These are phyloP conservation scores for Talaromyces sp. DNA, from an alignment of 2,329 filamentous ascomycete species.

Conservation along the genomic window DNA sequence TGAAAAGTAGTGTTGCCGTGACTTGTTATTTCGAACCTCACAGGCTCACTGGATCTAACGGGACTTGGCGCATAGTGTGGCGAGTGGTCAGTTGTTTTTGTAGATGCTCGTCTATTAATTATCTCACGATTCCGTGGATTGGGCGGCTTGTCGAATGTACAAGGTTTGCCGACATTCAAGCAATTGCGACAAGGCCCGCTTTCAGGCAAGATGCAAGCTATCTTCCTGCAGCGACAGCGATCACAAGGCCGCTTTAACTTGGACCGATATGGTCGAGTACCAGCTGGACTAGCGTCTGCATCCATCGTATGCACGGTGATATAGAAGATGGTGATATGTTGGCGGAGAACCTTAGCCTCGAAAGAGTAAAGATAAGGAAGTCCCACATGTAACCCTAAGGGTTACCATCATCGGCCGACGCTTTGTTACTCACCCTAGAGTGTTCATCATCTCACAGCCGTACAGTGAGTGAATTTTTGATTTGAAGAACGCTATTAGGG, in stretches of 20 bases:
- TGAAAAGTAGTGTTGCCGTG: neutral
- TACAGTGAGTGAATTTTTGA: neutral
- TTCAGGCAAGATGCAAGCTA: constrained; percentile 29
- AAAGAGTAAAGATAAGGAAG: neutral
- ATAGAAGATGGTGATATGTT: neutral
- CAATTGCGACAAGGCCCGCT: constrained; percentile 26
- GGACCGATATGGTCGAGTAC: constrained; percentile 30
- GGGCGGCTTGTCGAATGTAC: constrained; percentile 13
- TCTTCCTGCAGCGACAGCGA: constrained; percentile 32
- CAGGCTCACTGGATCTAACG: neutral
- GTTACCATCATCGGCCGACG: neutral
- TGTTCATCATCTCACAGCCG: neutral
- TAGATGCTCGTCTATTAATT: constrained; percentile 14
- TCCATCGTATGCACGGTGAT: neutral
- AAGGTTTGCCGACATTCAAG: constrained; percentile 21
- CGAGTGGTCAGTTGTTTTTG: neutral
- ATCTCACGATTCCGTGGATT: constrained; percentile 22
- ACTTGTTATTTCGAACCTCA: neutral
- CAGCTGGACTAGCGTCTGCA: neutral
- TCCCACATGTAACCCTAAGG: neutral
- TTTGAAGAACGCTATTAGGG: neutral
- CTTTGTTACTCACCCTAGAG: neutral
- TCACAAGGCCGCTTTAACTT: constrained; percentile 35
- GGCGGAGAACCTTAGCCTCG: neutral
- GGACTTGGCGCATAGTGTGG: neutral